Conservation (phyloP, 2,329 filamentous ascomycete genomes). For the Ascochyta pisi region DNA sequence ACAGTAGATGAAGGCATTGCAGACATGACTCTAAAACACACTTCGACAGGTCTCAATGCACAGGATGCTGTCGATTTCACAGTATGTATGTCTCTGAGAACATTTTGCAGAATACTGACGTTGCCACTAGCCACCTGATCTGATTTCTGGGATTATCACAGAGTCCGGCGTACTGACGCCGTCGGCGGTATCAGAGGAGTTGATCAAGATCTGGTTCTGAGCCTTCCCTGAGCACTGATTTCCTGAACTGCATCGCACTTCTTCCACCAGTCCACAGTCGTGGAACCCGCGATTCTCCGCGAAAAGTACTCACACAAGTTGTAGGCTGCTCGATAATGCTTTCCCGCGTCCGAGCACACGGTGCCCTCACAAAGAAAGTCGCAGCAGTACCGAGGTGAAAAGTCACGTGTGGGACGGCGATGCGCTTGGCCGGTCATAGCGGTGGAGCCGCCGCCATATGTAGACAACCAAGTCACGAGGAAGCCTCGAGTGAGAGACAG, state of each 20-base stretch:
- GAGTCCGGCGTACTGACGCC: slow-evolving; percentile 76
- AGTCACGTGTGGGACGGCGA: slow-evolving; percentile 16
- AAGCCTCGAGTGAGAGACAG: slow-evolving; percentile 2
- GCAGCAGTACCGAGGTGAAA: slow-evolving; percentile 23
- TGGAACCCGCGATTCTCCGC: neutral
- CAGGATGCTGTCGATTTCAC: slow-evolving; percentile 73
- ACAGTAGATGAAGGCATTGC: slow-evolving; percentile 53
- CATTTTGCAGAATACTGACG: slow-evolving; percentile 6
- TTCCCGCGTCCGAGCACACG: slow-evolving; percentile 12
- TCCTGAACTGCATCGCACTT: slow-evolving; percentile 11
- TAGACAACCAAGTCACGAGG: neutral
- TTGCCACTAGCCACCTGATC: slow-evolving; percentile 64
- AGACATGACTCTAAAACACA: slow-evolving; percentile 37
- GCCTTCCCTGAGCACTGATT: slow-evolving; percentile 22
- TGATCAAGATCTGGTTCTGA: slow-evolving; percentile 68
- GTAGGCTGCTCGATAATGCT: slow-evolving; percentile 20
- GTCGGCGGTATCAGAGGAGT: slow-evolving; percentile 72
- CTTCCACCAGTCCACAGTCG: neutral
- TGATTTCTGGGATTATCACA: slow-evolving; percentile 77
- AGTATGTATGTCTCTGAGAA: slow-evolving; percentile 51
- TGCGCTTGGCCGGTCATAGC: slow-evolving; percentile 5
- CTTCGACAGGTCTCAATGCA: slow-evolving; percentile 31
- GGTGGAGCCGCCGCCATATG: neutral
- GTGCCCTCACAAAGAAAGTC: slow-evolving; percentile 12
- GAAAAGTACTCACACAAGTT: slow-evolving; percentile 17